Conservation (phyloP, 345 rosid genomes). For the Boechera stricta region DNA sequence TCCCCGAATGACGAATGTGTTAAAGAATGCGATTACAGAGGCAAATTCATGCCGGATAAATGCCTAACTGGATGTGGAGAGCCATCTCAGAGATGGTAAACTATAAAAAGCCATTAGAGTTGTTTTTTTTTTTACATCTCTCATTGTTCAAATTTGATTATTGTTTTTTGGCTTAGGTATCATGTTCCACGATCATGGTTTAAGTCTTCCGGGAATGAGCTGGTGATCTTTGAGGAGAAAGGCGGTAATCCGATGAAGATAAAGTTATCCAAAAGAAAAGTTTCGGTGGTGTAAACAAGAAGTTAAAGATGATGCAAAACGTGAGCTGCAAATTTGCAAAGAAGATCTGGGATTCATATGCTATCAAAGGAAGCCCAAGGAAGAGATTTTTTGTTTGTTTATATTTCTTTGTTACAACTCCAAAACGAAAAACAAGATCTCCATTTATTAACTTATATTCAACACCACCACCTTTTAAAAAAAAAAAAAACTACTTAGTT, state of each 20-base stretch:
- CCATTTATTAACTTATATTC: too few relatives aligned
- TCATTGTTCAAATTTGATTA: slow-evolving; percentile 13
- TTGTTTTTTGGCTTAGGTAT: slow-evolving; percentile 59
- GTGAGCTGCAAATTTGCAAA: too few relatives aligned
- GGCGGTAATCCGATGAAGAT: slow-evolving; percentile 85
- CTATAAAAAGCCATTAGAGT: not conserved
- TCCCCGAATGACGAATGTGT: slow-evolving; percentile 58
- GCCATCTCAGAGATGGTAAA: slow-evolving; percentile 94
- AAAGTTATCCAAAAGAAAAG: slow-evolving; percentile 66
- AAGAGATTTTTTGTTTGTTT: slow-evolving; percentile 23
- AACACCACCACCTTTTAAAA: too few relatives aligned
- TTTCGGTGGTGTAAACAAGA: slow-evolving; percentile 20
- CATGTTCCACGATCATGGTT: slow-evolving; percentile 97
- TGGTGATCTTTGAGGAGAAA: slow-evolving; percentile 89
- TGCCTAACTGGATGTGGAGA: slow-evolving; percentile 89
- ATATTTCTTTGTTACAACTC: slow-evolving; percentile 16
- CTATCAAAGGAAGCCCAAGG: slow-evolving; percentile 17
- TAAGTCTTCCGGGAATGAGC: slow-evolving; percentile 78
- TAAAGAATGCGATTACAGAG: slow-evolving; percentile 77
- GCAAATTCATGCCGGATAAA: slow-evolving; percentile 77
- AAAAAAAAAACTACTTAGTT: too few relatives aligned
- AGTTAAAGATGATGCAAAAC: slow-evolving; percentile 3
- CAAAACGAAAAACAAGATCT: slow-evolving; percentile 21
- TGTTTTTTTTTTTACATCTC: not conserved
- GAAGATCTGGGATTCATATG: slow-evolving; percentile 38